phyloP scores from a whole-genome alignment of 495 filamentous ascomycete genomes.

The Penicillium roqueforti region DNA sequence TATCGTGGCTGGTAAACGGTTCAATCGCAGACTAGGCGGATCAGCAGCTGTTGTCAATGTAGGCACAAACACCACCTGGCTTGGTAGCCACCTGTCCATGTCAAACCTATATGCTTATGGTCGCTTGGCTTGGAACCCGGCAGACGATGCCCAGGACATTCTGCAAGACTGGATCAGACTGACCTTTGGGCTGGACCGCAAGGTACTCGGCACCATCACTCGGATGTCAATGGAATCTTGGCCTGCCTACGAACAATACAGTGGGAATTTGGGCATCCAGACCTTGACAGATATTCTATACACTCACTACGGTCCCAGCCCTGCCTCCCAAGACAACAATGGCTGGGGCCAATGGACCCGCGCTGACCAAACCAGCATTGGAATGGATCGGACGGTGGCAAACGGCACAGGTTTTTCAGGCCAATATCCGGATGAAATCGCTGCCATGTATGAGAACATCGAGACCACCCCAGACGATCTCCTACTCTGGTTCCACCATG shows the following conservation, averaged over 20 bases:
- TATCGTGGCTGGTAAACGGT: slow-evolving; percentile 56
- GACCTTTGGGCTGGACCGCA: slow-evolving; percentile 54
- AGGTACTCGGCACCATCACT: slow-evolving; percentile 55
- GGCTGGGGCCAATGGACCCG: slow-evolving; percentile 73
- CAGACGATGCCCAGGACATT: slow-evolving; percentile 40
- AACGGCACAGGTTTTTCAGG: slow-evolving; percentile 64
- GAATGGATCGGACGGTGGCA: slow-evolving; percentile 66
- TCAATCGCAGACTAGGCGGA: slow-evolving; percentile 55
- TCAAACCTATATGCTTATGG: slow-evolving; percentile 72
- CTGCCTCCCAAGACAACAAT: slow-evolving; percentile 62
- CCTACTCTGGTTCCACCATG: slow-evolving; percentile 73
- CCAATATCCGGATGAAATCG: slow-evolving; percentile 61
- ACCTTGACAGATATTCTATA: slow-evolving; percentile 65
- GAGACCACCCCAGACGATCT: slow-evolving; percentile 66
- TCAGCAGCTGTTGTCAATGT: slow-evolving; percentile 68
- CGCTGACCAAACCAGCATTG: slow-evolving; percentile 53
- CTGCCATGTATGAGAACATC: slow-evolving; percentile 52
- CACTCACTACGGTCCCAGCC: slow-evolving; percentile 64
- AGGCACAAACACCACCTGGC: slow-evolving; percentile 62
- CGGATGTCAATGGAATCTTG: slow-evolving; percentile 65
- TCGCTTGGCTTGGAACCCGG: slow-evolving; percentile 59
- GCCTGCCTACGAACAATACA: slow-evolving; percentile 68
- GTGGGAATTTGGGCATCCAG: slow-evolving; percentile 66
- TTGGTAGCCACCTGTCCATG: slow-evolving; percentile 64
- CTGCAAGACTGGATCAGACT: slow-evolving; percentile 63